Percentiles rank a stretch among this genome's conserved stretches.
These are phyloP conservation scores for Echinosophora koreensis DNA, from an alignment of 306 rosid species.

Conservation along the genomic window DNA sequence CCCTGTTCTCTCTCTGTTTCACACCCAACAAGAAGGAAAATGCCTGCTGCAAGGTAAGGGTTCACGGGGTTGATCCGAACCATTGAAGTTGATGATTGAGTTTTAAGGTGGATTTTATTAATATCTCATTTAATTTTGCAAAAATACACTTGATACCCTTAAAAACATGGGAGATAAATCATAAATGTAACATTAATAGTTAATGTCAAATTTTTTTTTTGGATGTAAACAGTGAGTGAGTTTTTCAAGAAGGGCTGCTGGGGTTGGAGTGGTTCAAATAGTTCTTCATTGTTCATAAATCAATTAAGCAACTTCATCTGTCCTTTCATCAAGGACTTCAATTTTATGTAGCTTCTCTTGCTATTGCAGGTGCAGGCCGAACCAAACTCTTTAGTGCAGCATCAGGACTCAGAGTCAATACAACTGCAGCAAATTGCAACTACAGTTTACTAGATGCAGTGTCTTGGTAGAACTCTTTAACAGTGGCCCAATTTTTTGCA, in stretches of 20 bases:
- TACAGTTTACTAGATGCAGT: slow-evolving; percentile 24
- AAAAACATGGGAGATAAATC: too few relatives aligned
- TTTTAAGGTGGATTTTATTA: too few relatives aligned
- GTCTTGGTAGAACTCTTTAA: not conserved
- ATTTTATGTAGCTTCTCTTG: not conserved
- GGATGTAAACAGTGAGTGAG: not conserved
- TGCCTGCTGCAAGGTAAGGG: too few relatives aligned
- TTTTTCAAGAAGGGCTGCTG: not conserved
- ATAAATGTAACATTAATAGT: too few relatives aligned
- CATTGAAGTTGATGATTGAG: too few relatives aligned
- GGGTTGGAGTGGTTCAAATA: not conserved
- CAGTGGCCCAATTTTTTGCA: not conserved
- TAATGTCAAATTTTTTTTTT: too few relatives aligned
- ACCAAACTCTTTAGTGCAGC: not conserved
- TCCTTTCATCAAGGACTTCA: not conserved
- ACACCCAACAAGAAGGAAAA: too few relatives aligned
- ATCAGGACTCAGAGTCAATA: not conserved
- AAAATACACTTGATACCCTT: too few relatives aligned
- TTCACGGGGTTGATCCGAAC: too few relatives aligned
- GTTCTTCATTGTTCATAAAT: not conserved
- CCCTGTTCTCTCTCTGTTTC: too few relatives aligned
- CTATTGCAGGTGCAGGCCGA: not conserved
- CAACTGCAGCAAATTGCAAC: not conserved
- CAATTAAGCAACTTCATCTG: slow-evolving; percentile 6
- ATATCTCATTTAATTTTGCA: too few relatives aligned